Evolutionary conservation across 257 asterid species (phyloP).

Genomic region (Galeopsis tetrahit): DNA sequence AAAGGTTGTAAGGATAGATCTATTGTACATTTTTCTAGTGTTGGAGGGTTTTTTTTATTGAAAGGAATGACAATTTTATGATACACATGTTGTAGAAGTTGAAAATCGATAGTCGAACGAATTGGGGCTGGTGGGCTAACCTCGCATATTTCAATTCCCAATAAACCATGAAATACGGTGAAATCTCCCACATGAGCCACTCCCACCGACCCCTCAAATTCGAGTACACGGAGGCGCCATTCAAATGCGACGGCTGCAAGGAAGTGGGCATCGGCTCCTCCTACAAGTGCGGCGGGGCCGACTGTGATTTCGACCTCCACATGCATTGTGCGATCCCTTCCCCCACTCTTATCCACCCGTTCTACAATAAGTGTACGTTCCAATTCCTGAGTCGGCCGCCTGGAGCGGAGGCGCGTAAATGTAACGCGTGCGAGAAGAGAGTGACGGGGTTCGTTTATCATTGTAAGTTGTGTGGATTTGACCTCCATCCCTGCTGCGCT

Average conservation of each 20-base stretch:
- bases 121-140: too few relatives aligned
- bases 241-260: conserved; percentile 98
- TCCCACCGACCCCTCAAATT: conserved; percentile 67
- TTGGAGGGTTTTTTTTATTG: too few relatives aligned
- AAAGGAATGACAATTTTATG: too few relatives aligned
- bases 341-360: conserved; percentile 74
- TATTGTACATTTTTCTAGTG: too few relatives aligned
- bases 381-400: conserved; percentile 80
- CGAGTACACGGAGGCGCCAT: conserved; percentile 67
- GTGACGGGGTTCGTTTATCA: conserved; percentile 85
- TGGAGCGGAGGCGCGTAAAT: conserved; percentile 70
- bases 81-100: too few relatives aligned
- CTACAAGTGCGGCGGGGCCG: conserved; percentile 59
- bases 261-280: conserved; percentile 88
- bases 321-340: conserved; percentile 80
- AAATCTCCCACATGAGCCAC: conserved; percentile 77
- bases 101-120: too few relatives aligned
- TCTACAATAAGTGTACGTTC: conserved; percentile 77
- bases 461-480: conserved; percentile 78
- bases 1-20: too few relatives aligned
- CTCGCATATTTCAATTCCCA: neutral
- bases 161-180: conserved; percentile 65
- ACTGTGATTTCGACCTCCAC: conserved; percentile 89
- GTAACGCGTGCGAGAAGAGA: conserved; percentile 90
- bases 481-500: conserved; percentile 96